A percentile compares a stretch with the other conserved stretches of the same genome.
Conservation (phyloP, 2,329 filamentous ascomycete genomes). For the Graphium sp. region DNA sequence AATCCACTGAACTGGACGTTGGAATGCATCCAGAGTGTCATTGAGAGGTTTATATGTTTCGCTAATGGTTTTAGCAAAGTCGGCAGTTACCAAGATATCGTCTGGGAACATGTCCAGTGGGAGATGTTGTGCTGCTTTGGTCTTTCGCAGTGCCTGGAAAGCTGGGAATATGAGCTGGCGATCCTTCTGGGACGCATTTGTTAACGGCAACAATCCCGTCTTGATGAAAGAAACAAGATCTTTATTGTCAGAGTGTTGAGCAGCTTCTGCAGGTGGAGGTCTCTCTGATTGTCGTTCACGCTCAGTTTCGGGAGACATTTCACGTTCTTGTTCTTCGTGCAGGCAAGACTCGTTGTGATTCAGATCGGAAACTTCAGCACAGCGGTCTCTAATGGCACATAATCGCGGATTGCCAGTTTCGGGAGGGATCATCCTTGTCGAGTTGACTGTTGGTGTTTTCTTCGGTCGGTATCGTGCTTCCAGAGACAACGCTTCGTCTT, state of each 20-base stretch:
- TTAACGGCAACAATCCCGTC: slow-evolving; percentile 13
- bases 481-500: slow-evolving; percentile 34
- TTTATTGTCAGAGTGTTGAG: slow-evolving; percentile 21
- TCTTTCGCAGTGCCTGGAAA: slow-evolving; percentile 22
- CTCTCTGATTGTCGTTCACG: slow-evolving; percentile 36
- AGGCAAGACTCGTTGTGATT: no score
- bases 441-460: no score
- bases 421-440: no score
- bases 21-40: slow-evolving; percentile 23
- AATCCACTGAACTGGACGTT: slow-evolving; percentile 37
- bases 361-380: neutral
- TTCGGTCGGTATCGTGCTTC: slow-evolving; percentile 31
- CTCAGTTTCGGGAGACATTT: slow-evolving; percentile 47
- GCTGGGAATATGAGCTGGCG: slow-evolving; percentile 21
- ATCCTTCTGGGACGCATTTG: slow-evolving; percentile 5
- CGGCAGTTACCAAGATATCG: slow-evolving; percentile 26
- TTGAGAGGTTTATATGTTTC: neutral
- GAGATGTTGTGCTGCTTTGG: slow-evolving; percentile 19
- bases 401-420: no score
- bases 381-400: no score
- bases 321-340: slow-evolving; percentile 52
- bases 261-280: slow-evolving; percentile 20
- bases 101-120: slow-evolving; percentile 16
- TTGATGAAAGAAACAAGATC: slow-evolving; percentile 22
- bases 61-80: slow-evolving; percentile 30